phyloP scores from a whole-genome alignment of 2,329 filamentous ascomycete species.

The Paecilomyces variotii region DNA sequence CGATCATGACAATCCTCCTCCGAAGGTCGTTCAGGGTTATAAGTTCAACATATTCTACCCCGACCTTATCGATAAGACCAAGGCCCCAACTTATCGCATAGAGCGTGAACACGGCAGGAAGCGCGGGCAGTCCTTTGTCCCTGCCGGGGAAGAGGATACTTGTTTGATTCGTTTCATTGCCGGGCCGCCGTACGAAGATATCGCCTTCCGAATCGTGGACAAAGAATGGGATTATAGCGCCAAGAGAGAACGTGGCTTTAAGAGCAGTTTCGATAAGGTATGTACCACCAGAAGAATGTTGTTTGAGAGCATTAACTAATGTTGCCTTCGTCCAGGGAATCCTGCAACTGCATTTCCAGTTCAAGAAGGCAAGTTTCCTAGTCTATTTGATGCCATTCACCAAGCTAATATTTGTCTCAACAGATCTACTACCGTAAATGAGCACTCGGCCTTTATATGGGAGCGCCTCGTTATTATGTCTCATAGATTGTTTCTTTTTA shows the following conservation, averaged over 20 bases:
- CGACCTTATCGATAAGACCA: conserved; percentile 88
- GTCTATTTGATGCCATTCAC: conserved; percentile 37
- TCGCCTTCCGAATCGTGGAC: conserved; percentile 95
- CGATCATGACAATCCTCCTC: conserved; percentile 94
- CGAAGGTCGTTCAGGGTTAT: conserved; percentile 97
- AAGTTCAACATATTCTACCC: conserved; percentile 99
- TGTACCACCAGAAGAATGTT: conserved; percentile 19
- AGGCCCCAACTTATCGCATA: conserved; percentile 92
- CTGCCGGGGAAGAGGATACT: conserved; percentile 92
- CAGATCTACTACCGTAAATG: conserved; percentile 44
- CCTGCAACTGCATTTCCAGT: conserved; percentile 93
- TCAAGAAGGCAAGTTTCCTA: conserved; percentile 74
- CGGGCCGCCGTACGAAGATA: conserved; percentile 90
- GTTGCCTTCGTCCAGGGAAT: conserved; percentile 57
- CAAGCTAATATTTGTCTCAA: conserved; percentile 6
- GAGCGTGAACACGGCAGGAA: conserved; percentile 85
- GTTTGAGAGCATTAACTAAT: neutral
- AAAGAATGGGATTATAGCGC: conserved; percentile 99
- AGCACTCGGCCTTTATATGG: conserved; percentile 4
- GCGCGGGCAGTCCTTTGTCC: conserved; percentile 83
- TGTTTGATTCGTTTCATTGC: conserved; percentile 94
- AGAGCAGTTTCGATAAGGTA: conserved; percentile 96
- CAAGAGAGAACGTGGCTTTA: conserved; percentile 89
- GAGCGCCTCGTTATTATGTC: neutral
- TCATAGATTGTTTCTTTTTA: neutral